Base-by-base conservation (phyloP, 1,139 yeast species). In the Blastobotrys raffinosifermentans region DNA sequence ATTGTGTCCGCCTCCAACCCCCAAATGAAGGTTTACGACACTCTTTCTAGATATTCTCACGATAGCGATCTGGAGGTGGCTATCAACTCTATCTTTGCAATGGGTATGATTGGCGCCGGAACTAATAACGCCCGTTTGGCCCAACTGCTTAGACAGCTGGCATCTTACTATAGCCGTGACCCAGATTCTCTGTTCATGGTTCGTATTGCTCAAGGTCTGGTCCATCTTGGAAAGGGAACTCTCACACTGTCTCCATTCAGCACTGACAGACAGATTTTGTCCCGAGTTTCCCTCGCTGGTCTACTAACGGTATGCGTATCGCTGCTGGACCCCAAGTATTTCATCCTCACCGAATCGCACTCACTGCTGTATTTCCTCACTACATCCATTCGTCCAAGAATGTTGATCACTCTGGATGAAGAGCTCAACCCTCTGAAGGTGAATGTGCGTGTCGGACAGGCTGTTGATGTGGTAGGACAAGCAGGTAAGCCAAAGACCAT, bases 41-140 rank as follows among this genome's bases (percentile, higher is more conserved):
- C 97, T 0, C 72, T 93, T 47, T 87, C 97, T 2, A 77, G 98
- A 61, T 87, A 85, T 64, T 86, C 97, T 2, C 99, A 93, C 63
- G 98, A 93, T 57, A 80, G 87, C 41, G 97, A 91, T 61, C 68
- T 85, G 52, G 95, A 86, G 57, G 96, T 93, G 41, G 96, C 98
- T 4, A 82, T 82, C 60, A 93, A 89, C 58, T 89, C 98, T 19
- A 89, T 91, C 46, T 89, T 85, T 57, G 80, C 96, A 31, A 89
- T 93, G 98, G 98, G 99, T 41, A 67, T 93, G 47, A 95, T 91
- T 49, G 98, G 98, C 57, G 93, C 96, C 19, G 99, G 99, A 65
- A 93, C 98, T 26, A 89, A 91, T 64, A 93, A 93, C 60, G 98
- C 99, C 6, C 82, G 99, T 67, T 72, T 93, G 50, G 97, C 97